Percentiles rank a stretch among this genome's conserved stretches.
phyloP scores from a whole-genome alignment of 768 basidiomycete species.

The Boletellus sp. region DNA sequence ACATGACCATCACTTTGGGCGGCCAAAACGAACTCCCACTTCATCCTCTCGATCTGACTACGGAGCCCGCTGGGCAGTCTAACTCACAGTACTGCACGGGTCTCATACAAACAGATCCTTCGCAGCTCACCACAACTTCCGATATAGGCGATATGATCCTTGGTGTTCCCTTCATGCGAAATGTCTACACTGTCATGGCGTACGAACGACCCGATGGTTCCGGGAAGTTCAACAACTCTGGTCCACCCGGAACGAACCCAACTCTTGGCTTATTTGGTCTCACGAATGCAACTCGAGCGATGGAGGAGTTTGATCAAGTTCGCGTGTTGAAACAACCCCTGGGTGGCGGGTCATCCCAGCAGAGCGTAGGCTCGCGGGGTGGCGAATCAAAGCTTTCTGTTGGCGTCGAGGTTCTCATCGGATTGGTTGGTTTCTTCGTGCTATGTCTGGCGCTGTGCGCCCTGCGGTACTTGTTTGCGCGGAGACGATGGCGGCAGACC shows the following conservation, averaged over 20 bases:
- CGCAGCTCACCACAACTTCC: slow-evolving; percentile 35
- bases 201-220: slow-evolving; percentile 46
- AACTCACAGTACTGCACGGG: slow-evolving; percentile 53
- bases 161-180: slow-evolving; percentile 75
- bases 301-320: slow-evolving; percentile 66
- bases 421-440: slow-evolving; percentile 54
- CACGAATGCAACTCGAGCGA: slow-evolving; percentile 57
- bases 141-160: slow-evolving; percentile 67
- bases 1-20: slow-evolving; percentile 66
- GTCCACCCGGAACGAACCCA: slow-evolving; percentile 30
- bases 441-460: slow-evolving; percentile 53
- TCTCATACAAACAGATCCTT: slow-evolving; percentile 58
- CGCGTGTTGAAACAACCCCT: slow-evolving; percentile 64
- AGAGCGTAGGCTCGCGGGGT: slow-evolving; percentile 3
- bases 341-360: slow-evolving; percentile 13
- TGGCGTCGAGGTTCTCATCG: slow-evolving; percentile 62
- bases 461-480: slow-evolving; percentile 47
- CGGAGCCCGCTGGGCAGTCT: slow-evolving; percentile 42
- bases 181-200: slow-evolving; percentile 73
- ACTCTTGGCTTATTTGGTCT: slow-evolving; percentile 59
- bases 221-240: slow-evolving; percentile 42
- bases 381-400: slow-evolving; percentile 45
- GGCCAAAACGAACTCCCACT: slow-evolving; percentile 53
- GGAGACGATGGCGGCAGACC: slow-evolving; percentile 33
- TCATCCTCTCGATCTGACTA: slow-evolving; percentile 74